Conservation (phyloP, 2,329 filamentous ascomycete genomes). For the Claviceps digitariae region DNA sequence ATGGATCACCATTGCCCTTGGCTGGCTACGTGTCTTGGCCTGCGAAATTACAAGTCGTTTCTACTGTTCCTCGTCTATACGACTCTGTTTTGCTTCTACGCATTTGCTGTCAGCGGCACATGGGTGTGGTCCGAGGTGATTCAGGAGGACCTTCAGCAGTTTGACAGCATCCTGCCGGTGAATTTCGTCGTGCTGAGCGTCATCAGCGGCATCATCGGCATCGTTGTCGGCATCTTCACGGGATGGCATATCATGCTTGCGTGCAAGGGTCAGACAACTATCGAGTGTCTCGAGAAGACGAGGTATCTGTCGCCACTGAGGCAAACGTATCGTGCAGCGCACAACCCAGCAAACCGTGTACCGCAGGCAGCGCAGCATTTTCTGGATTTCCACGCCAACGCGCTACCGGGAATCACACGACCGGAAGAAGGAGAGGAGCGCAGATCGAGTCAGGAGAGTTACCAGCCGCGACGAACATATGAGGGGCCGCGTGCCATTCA, state of each 20-base stretch:
- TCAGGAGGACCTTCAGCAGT: conserved; percentile 51
- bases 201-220: conserved; percentile 75
- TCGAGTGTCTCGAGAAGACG: conserved; percentile 92
- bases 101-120: conserved; percentile 59
- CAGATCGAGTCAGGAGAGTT: conserved; percentile 13
- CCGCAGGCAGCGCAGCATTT: conserved; percentile 55
- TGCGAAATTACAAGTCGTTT: conserved; percentile 93
- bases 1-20: conserved; percentile 99
- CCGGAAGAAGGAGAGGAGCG: conserved; percentile 66
- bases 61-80: conserved; percentile 85
- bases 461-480: conserved; percentile 3
- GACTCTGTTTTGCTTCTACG: conserved; percentile 69
- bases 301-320: conserved; percentile 76
- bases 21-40: conserved; percentile 88
- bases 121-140: conserved; percentile 84
- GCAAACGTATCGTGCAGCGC: conserved; percentile 50
- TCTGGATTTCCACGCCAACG: conserved; percentile 69
- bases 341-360: conserved; percentile 35
- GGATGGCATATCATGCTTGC: conserved; percentile 82
- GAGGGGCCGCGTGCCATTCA: conserved; percentile 27
- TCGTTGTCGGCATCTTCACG: conserved; percentile 83
- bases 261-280: conserved; percentile 72
- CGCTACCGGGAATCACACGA: conserved; percentile 63
- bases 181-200: conserved; percentile 85
- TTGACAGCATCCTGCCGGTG: conserved; percentile 68